These are phyloP conservation scores for Boletus rubescentipes DNA, from an alignment of 768 basidiomycete genomes.

Conservation along the genomic window DNA sequence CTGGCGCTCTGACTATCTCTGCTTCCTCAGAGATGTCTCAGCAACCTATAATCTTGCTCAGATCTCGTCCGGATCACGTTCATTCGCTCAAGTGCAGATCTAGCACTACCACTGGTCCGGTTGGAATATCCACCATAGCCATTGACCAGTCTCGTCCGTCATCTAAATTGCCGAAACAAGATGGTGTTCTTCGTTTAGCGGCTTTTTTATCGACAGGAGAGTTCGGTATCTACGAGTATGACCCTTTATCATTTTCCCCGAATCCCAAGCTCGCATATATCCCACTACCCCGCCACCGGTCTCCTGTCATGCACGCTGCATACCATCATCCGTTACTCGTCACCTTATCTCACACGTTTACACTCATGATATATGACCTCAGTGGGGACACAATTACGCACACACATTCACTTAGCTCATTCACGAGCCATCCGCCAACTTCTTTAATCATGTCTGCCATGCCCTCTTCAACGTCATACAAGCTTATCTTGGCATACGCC, in stretches of 20 bases:
- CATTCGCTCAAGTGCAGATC: constrained; percentile 48
- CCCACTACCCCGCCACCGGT: constrained; percentile 42
- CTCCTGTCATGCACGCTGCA: constrained; percentile 60
- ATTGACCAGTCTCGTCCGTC: constrained; percentile 71
- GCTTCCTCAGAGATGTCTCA: constrained; percentile 43
- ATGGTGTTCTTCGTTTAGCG: constrained; percentile 44
- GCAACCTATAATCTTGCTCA: constrained; percentile 22
- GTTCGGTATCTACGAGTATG: constrained; percentile 57
- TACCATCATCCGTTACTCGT: constrained; percentile 80
- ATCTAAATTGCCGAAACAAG: constrained; percentile 29
- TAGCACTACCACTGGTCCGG: constrained; percentile 26
- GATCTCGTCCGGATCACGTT: constrained; percentile 22
- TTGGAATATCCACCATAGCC: constrained; percentile 61
- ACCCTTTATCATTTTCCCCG: constrained; percentile 43
- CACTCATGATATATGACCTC: constrained; percentile 71
- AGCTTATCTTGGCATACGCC: constrained; percentile 71
- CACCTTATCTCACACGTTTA: constrained; percentile 65
- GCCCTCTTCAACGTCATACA: constrained; percentile 58
- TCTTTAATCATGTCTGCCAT: constrained; percentile 72
- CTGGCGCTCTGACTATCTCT: constrained; percentile 58
- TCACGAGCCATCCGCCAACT: constrained; percentile 76
- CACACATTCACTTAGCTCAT: constrained; percentile 70
- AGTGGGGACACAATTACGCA: constrained; percentile 49
- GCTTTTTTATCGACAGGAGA: constrained; percentile 69
- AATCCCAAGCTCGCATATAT: constrained; percentile 47